Evolutionary conservation across 2,329 filamentous ascomycete species (phyloP).

Genomic region (Epichloe sp.): DNA sequence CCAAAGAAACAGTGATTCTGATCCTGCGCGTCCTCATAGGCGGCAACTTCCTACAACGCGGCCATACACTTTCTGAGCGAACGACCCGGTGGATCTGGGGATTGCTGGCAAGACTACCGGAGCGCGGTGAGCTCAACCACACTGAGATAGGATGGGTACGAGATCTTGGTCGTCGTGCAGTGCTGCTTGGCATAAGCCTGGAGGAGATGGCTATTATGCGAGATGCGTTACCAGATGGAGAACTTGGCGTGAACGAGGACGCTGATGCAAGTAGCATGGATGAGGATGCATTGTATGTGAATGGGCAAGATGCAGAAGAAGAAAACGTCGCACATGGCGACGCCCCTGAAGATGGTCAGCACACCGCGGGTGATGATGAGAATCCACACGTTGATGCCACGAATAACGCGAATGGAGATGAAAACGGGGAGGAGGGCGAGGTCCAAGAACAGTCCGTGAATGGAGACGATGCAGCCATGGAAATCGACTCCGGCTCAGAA

Average conservation of each 20-base stretch:
- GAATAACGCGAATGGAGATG: neutral
- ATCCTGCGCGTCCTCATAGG: slow-evolving; percentile 54
- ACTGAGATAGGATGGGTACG: slow-evolving; percentile 64
- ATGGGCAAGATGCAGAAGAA: slow-evolving; percentile 10
- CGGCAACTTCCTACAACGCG: slow-evolving; percentile 48
- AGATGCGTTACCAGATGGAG: slow-evolving; percentile 28
- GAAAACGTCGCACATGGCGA: neutral
- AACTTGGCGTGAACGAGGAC: slow-evolving; percentile 29
- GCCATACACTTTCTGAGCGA: slow-evolving; percentile 45
- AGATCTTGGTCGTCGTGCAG: slow-evolving; percentile 67
- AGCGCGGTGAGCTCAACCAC: slow-evolving; percentile 61
- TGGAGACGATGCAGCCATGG: slow-evolving; percentile 28
- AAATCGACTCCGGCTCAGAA: slow-evolving; percentile 24
- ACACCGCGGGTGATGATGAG: slow-evolving; percentile 10
- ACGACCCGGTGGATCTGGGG: slow-evolving; percentile 81
- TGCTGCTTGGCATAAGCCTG: slow-evolving; percentile 42
- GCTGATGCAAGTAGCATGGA: slow-evolving; percentile 32
- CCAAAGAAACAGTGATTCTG: slow-evolving; percentile 51
- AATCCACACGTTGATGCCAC: neutral
- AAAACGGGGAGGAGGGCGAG: slow-evolving; percentile 7
- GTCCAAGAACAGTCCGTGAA: slow-evolving; percentile 6
- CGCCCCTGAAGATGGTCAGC: neutral
- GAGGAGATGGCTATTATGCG: slow-evolving; percentile 37
- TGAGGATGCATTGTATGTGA: slow-evolving; percentile 21
- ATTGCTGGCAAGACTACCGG: slow-evolving; percentile 61